Evolutionary conservation across 2,329 filamentous ascomycete species (phyloP), one percentile per base, ranked within the genome.

Genomic region (Coniochaeta hoffmannii): DNA sequence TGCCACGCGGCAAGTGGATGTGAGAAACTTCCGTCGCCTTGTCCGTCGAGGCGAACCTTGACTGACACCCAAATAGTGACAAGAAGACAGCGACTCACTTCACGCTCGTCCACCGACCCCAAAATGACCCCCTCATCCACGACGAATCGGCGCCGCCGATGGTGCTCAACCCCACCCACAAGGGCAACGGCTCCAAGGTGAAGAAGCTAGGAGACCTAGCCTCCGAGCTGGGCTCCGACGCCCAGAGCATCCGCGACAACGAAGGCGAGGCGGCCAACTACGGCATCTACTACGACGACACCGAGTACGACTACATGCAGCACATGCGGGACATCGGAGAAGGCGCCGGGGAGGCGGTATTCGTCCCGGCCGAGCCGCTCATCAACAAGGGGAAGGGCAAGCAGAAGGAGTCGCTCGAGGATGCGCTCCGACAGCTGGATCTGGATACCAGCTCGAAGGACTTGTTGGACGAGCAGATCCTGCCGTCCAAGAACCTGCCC

Each of bases 251-350:
- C 61, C 86, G 92, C 63, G 81, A 83, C 56, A 97, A 99, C 70
- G 94, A 99, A 72, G 95, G 95, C 64, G 92, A 99, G 74, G 94
- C 95, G 9, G 94, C 95, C 62, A 89, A 89, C 69, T 85, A 97
- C 72, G 94, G 94, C 60, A 83, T 99, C 61, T 99, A 89, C 77
- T 99, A 81, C 71, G 95, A 99, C 72, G 94, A 99, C 73, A 88
- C 89, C 61, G 83, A 90, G 66, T 99, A 99, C 73, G 94, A 99
- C 72, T 99, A 99, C 75, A 99, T 99, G 94, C 94, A 99, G 72
- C 94, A 99, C 72, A 77, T 99, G 79, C 88, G 91, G 55, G 94
- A 97, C 64, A 75, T 99, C n/a, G 86, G 86, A 56, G 71, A 76
- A 44, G 90, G 81, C 6, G 83, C 83, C 24, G 89, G 89, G 30